These are phyloP conservation scores for Chlamydomonas urium DNA, from an alignment of 139 green algal species.

Conservation along the genomic window DNA sequence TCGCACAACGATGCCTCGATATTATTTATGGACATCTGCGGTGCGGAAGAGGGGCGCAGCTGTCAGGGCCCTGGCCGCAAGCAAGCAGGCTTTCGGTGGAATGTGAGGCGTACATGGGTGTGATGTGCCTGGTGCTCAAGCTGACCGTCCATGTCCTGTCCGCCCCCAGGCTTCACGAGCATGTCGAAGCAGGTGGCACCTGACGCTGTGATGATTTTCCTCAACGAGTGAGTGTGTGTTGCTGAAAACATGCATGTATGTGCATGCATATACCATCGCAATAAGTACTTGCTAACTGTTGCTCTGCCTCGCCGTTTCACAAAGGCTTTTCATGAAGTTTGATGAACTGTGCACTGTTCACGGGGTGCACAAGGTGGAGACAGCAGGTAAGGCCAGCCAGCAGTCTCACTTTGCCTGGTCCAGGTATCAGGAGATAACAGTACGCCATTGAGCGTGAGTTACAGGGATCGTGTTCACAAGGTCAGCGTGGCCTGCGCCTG, in stretches of 20 bases:
- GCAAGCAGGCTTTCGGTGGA: no score
- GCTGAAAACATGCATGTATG: background rate
- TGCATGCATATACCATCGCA: background rate
- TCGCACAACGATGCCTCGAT: no score
- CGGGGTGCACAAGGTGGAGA: conserved; percentile 38
- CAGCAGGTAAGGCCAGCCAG: conserved; percentile 3
- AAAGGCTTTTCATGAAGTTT: conserved; percentile 31
- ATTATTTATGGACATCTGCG: no score
- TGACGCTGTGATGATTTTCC: conserved; percentile 6
- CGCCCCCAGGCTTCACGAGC: conserved; percentile 12
- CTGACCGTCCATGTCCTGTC: no score
- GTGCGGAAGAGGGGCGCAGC: no score
- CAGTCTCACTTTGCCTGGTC: background rate
- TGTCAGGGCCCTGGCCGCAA: no score
- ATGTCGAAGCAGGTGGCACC: conserved; percentile 13
- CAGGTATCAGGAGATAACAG: background rate
- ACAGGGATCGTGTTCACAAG: no score
- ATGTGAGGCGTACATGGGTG: no score
- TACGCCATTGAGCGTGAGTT: no score
- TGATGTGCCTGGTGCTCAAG: no score
- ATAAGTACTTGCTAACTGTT: background rate
- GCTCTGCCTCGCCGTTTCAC: conserved; percentile 12
- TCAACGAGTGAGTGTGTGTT: conserved; percentile 9
- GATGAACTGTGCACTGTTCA: conserved; percentile 29
- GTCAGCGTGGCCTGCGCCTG: background rate